Conservation (phyloP, 208 protist species). For the Tritrichomonas foetus region DNA sequence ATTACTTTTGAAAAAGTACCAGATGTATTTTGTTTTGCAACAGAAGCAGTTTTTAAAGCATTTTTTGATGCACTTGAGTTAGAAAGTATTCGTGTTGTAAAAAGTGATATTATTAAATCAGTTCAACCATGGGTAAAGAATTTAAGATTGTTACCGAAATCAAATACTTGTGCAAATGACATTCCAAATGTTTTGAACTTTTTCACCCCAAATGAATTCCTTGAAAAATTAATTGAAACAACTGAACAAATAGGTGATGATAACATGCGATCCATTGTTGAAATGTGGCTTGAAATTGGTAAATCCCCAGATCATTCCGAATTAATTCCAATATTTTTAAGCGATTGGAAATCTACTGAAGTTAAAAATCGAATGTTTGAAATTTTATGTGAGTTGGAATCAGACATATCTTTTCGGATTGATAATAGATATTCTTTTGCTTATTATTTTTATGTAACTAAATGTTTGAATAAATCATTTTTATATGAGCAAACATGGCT, state of each 20-base stretch:
- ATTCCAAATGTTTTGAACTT: background rate
- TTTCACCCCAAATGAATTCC: background rate
- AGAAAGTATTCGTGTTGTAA: background rate
- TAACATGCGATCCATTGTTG: background rate
- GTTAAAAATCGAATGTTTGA: background rate
- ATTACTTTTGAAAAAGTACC: too few relatives aligned
- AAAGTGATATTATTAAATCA: background rate
- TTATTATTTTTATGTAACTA: background rate
- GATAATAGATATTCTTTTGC: background rate
- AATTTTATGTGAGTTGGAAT: background rate
- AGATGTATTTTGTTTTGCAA: background rate
- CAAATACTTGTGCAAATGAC: background rate
- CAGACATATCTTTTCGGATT: background rate
- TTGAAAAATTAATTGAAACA: background rate
- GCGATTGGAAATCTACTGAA: background rate
- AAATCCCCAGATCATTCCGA: background rate
- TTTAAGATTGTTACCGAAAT: background rate
- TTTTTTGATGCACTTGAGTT: background rate
- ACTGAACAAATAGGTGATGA: background rate
- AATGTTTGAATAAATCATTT: background rate
- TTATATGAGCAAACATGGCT: background rate
- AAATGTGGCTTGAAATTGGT: background rate
- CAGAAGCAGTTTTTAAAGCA: background rate
- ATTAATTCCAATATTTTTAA: background rate
- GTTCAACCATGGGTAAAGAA: background rate